These are phyloP conservation scores for Rhexocercosporidium sp. DNA, from an alignment of 2,329 filamentous ascomycete species.

Conservation along the genomic window DNA sequence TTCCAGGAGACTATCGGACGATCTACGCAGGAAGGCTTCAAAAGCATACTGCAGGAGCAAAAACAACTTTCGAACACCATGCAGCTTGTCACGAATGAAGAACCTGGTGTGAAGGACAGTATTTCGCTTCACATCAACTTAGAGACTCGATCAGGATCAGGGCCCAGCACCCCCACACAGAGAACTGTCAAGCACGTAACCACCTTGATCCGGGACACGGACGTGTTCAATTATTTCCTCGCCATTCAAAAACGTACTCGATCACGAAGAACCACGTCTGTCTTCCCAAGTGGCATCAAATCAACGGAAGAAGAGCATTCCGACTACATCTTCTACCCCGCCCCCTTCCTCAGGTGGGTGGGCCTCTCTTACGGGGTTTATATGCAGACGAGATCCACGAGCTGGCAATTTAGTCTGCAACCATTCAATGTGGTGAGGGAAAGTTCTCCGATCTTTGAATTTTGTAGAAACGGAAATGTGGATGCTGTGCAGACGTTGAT, in stretches of 20 bases:
- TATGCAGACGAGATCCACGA: not conserved
- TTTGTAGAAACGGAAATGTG: constrained; percentile 20
- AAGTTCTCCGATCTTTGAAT: constrained; percentile 22
- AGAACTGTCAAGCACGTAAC: not conserved
- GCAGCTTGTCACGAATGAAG: not conserved
- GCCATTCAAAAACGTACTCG: not conserved
- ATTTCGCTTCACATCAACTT: not conserved
- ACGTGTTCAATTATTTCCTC: not conserved
- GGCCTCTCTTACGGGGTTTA: constrained; percentile 9
- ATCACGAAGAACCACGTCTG: not conserved
- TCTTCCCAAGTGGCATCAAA: not conserved
- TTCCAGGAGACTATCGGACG: not conserved
- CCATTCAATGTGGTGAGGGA: constrained; percentile 17
- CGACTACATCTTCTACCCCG: not conserved
- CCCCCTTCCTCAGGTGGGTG: not conserved
- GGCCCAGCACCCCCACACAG: not conserved
- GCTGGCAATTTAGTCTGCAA: constrained; percentile 18
- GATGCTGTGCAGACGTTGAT: constrained; percentile 9
- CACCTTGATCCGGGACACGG: not conserved
- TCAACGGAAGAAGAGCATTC: not conserved
- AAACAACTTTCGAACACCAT: not conserved
- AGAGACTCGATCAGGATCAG: not conserved
- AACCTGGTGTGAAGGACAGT: not conserved
- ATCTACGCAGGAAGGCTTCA: not conserved
- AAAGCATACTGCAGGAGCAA: not conserved